Evolutionary conservation across 2,329 filamentous ascomycete species (phyloP).

Genomic region (Penicillium glabrum): DNA sequence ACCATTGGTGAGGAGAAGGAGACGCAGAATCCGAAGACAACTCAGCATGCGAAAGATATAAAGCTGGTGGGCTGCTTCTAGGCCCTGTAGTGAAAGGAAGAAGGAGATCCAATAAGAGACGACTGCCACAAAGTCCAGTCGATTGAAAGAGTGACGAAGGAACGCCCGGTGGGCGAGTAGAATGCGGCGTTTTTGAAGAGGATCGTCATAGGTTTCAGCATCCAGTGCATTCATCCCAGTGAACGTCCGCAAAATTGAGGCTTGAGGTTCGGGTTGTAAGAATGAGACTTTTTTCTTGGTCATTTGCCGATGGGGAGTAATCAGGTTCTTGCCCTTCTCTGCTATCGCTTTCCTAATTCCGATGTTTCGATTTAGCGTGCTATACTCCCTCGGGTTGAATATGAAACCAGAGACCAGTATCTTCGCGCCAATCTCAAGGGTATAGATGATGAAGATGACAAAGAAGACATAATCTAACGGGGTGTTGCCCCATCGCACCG

Average conservation of each 20-base stretch:
- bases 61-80: conserved; percentile 70
- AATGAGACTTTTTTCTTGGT: conserved; percentile 58
- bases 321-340: conserved; percentile 74
- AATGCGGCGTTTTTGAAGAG: conserved; percentile 75
- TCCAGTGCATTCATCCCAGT: conserved; percentile 69
- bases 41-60: conserved; percentile 97
- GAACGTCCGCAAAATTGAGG: conserved; percentile 71
- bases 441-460: conserved; percentile 84
- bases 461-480: conserved; percentile 78
- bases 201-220: conserved; percentile 57
- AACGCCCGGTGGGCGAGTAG: conserved; percentile 90
- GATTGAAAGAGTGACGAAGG: conserved; percentile 90
- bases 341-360: conserved; percentile 72
- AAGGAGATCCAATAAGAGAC: conserved; percentile 96
- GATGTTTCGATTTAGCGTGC: conserved; percentile 76
- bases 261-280: conserved; percentile 37
- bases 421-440: conserved; percentile 76
- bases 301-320: conserved; percentile 75
- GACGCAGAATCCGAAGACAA: conserved; percentile 84
- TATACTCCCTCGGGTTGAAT: conserved; percentile 87
- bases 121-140: conserved; percentile 90
- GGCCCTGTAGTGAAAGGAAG: conserved; percentile 64
- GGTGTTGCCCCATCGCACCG: conserved; percentile 62
- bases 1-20: conserved; percentile 89
- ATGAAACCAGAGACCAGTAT: conserved; percentile 93